Evolutionary conservation across 176 grass and related monocot species (phyloP), one percentile per base, ranked within the genome.

Genomic region (Ensete ventricosum): DNA sequence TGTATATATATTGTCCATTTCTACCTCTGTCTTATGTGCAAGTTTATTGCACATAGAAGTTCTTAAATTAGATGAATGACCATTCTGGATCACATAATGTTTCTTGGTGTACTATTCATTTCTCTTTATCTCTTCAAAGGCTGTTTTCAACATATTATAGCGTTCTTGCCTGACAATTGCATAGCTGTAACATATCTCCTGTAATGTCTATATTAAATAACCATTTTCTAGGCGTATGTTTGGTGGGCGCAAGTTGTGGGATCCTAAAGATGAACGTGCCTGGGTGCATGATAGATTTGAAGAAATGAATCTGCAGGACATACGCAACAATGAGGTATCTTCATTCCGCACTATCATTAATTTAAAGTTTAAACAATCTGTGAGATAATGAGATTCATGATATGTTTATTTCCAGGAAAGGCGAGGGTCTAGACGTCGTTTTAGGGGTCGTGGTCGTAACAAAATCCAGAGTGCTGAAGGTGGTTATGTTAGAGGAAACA

Each of bases 261-360:
- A 99, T 76, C 80, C 84, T 29, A 91, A 99, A 84, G 96, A 99
- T 73, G 88, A 99, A 84, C 81, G 83, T 76, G 84, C 88, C 52
- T 99, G 96, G 96, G 86, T 91, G 58, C 96, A 99, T 84, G 96
- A 99, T 74, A 92, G 91, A 78, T 99, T 95, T 67, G 91, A 94
- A 81, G 96, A 99, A 79, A 85, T 99, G 96, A 95, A 82, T 72
- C 49, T 98, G 24, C 82, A 89, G 16, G 88, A 94, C n/a, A 76
- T 82, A 27, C 81, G 53, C 68, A 66, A 77, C 81, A 80, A 81
- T 72, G 58, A 91, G 78, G 67, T 62, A 57, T 87, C 65, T 8
- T 72, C 29, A 14, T 79, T 59, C 29, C 55, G 3, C 55, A 55
- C 72, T 80, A 17, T 72, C 71, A 17, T 84, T n/a, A 8, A 20